Percentiles rank a stretch among this genome's conserved stretches.
These are phyloP conservation scores for Phytophthora brassicae DNA, from an alignment of 352 stramenopile species.

Conservation along the genomic window DNA sequence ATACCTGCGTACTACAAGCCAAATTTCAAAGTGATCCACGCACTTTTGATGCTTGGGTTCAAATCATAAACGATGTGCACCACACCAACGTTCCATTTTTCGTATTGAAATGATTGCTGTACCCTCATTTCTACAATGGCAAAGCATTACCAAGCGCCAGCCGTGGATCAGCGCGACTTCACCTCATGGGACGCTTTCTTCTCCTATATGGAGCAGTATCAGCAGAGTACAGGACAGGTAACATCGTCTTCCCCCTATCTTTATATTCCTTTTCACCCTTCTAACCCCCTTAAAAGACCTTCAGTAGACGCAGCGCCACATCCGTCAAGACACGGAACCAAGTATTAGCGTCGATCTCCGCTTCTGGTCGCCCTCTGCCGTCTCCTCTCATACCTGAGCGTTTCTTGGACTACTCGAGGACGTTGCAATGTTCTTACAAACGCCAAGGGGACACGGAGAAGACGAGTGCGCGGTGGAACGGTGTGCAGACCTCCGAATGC, in stretches of 20 bases:
- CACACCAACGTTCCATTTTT: too few relatives aligned
- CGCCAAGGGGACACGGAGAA: background rate
- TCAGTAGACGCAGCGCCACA: constrained; percentile 28
- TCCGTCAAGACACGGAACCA: constrained; percentile 40
- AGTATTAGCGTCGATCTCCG: constrained; percentile 25
- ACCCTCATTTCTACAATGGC: background rate
- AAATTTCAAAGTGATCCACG: constrained; percentile 22
- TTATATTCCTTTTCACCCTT: background rate
- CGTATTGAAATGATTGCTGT: too few relatives aligned
- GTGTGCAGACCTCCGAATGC: constrained; percentile 30
- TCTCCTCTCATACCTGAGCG: constrained; percentile 25
- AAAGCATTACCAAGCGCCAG: constrained; percentile 3
- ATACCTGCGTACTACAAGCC: background rate
- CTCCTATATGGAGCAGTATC: constrained; percentile 31
- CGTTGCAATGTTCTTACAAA: constrained; percentile 33
- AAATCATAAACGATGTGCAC: too few relatives aligned
- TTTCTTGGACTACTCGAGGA: constrained; percentile 37
- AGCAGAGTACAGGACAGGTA: constrained; percentile 30
- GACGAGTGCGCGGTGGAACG: constrained; percentile 18
- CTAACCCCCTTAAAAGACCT: constrained; percentile 20
- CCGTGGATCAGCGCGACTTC: constrained; percentile 28
- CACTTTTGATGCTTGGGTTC: too few relatives aligned
- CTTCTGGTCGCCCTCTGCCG: constrained; percentile 7
- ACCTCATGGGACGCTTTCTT: constrained; percentile 33
- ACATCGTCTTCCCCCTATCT: too few relatives aligned